Conservation (phyloP, 805 yeast species). For the Metschnikowia borealis region DNA sequence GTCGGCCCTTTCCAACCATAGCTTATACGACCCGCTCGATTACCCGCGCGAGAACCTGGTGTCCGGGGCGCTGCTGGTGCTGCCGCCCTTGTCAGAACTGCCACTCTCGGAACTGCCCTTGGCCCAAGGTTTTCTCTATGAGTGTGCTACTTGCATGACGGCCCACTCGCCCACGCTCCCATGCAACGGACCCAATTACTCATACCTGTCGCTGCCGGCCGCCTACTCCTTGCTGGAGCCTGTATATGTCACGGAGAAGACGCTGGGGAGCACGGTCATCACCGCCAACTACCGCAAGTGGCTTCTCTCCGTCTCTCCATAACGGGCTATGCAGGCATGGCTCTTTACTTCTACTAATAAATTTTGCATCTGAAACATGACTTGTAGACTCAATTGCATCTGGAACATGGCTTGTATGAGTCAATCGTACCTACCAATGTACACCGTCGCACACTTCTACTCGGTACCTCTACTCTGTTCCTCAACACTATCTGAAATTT, state of each 20-base stretch:
- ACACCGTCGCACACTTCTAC: too few species aligned
- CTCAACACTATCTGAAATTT: neutral
- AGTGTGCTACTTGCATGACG: constrained; percentile 17
- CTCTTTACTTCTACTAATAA: neutral
- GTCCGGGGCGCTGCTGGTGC: neutral
- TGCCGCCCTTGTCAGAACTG: neutral
- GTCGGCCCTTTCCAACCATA: neutral
- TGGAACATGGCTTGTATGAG: neutral
- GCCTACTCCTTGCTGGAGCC: constrained; percentile 9
- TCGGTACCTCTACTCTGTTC: too few species aligned
- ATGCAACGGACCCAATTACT: constrained; percentile 12
- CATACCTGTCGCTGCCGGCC: constrained; percentile 3
- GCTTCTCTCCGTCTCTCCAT: constrained; percentile 20
- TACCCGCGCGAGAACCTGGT: neutral
- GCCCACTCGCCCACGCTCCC: constrained; percentile 15
- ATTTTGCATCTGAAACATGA: neutral
- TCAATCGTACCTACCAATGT: too few species aligned
- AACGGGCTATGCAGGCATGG: constrained; percentile 3
- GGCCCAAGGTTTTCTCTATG: constrained; percentile 12
- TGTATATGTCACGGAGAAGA: constrained; percentile 10
- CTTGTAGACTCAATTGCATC: neutral
- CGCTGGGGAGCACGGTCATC: constrained; percentile 11
- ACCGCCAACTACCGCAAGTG: constrained; percentile 21
- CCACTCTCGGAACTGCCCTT: neutral
- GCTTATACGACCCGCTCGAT: constrained; percentile 2